Conservation (phyloP, 257 asterid species). For the Paraleonurus japonicus region DNA sequence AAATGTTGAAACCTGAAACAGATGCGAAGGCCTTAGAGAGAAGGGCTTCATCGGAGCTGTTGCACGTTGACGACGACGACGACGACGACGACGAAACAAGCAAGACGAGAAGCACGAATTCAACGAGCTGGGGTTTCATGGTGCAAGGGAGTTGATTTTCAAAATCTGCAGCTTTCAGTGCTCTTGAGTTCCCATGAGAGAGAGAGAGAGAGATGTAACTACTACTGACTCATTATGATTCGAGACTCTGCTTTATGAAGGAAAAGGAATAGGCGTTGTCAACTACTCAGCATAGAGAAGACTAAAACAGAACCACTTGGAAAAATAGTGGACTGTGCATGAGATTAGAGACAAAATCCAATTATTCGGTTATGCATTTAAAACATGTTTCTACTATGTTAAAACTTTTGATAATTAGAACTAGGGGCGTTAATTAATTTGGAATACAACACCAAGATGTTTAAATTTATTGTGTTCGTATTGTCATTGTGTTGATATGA, state of each 20-base stretch:
- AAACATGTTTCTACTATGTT: background rate
- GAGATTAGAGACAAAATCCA: background rate
- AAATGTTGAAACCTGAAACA: constrained; percentile 61
- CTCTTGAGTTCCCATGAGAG: constrained; percentile 18
- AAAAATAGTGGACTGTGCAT: background rate
- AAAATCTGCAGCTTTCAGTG: background rate
- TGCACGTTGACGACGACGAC: constrained; percentile 44
- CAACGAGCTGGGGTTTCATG: constrained; percentile 43
- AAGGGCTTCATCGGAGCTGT: constrained; percentile 37
- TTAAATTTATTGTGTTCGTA: no score
- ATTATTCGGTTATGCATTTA: background rate
- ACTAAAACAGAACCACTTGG: constrained; percentile 27
- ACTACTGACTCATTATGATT: background rate
- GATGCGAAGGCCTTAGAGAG: constrained; percentile 68
- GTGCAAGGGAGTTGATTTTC: background rate
- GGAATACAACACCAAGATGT: no score
- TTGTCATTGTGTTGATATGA: no score
- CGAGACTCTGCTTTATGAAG: background rate
- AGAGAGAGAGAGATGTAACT: background rate
- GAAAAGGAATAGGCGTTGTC: constrained; percentile 13
- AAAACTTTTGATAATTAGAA: no score
- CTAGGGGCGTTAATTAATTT: no score
- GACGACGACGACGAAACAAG: constrained; percentile 36
- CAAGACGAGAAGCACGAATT: constrained; percentile 34
- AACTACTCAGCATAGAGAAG: constrained; percentile 21